Base-by-base conservation (phyloP, 371 early-diverging fungal species). In the Gilbertella persicaria region DNA sequence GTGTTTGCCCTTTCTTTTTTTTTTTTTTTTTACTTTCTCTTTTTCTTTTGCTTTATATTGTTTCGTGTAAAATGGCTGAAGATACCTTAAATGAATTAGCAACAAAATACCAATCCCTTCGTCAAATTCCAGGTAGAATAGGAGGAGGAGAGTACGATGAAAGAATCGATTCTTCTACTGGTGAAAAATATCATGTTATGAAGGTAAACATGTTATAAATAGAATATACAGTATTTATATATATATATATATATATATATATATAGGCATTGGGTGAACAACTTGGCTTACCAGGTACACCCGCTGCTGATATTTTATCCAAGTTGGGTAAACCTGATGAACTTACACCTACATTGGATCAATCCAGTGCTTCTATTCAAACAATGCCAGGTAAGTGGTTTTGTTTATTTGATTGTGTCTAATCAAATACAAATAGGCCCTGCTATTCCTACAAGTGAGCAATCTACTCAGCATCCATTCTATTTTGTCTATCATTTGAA, bases 401-500 rank as follows among this genome's bases (percentile, higher is more conserved):
- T n/a, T n/a, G n/a, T n/a, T n/a, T n/a, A n/a, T n/a, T n/a, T n/a
- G n/a, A n/a, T n/a, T n/a, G n/a, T n/a, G 8, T 10, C 30, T 16
- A 21, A 26, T 24, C 36, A 10, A 35, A 17, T n/a, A 21, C 30
- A 41, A 12, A 37, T 35, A 4, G 37, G 45, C 13, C 25, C 46
- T 39, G 50, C 58, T 40, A 60, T 58, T 17, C 21, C 37, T 24
- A 40, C 56, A 29, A 28, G 60, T 48, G 49, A 39, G 5, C 26
- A 40, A 30, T 49, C 21, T 26, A 10, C 26, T 24, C 50, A 36
- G 6, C 58, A 45, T 37, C 36, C 64, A 5, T 67, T 37, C 28
- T 80, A 80, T 50, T 66, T 84, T 43, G 61, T 83, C 33, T 87
- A 87, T 63, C 66, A 84, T 36, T 73, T 84, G 80, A 45, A 75